Evolutionary conservation across 2,329 filamentous ascomycete species (phyloP), one percentile per base, ranked within the genome.

Genomic region (Hypoxylon sp.): DNA sequence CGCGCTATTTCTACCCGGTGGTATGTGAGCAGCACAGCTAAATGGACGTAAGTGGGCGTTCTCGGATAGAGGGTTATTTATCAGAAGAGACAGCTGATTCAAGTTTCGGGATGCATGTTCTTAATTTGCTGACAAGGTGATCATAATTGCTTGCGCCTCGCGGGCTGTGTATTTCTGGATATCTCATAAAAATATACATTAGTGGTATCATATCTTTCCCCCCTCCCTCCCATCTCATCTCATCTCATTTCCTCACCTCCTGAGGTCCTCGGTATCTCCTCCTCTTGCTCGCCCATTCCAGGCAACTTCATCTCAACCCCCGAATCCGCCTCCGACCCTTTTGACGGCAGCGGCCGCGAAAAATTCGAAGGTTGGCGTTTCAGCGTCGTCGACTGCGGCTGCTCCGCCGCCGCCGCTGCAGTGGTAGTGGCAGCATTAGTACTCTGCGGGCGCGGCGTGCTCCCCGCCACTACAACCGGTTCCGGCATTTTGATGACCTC

Each of bases 291-390:
- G 41, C 50, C 64, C 4, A 58, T 24, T 5, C 53, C 59, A 2
- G 67, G 62, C 4, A 67, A 32, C 53, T 22, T 66, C 62, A 65
- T 62, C 34, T 46, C 61, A n/a, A 62, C 54, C 20, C 48, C 68
- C 10, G 55, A 65, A 13, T 65, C 64, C 17, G 26, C 44, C 17
- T 60, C 41, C 6, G 59, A 50, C 6, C 60, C 56, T 28, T 8
- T 56, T 20, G 65, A 54, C 20, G 56, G 67, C 13, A 73, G 57
- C 13, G 70, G 71, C 13, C 70, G 61, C 15, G 72, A 73, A 53
- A 73, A 73, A 46, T 73, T 73, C 41, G 72, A 73, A 20, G 60
- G 60, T 20, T 64, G 67, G 32, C 68, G 64, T 37, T 37, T 59
- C 4, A 70, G 28, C 2, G 46, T 46, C 22, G 59, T 48, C 20